Base-by-base conservation (phyloP, 768 basidiomycete species). In the Guyanaporus albipodus region DNA sequence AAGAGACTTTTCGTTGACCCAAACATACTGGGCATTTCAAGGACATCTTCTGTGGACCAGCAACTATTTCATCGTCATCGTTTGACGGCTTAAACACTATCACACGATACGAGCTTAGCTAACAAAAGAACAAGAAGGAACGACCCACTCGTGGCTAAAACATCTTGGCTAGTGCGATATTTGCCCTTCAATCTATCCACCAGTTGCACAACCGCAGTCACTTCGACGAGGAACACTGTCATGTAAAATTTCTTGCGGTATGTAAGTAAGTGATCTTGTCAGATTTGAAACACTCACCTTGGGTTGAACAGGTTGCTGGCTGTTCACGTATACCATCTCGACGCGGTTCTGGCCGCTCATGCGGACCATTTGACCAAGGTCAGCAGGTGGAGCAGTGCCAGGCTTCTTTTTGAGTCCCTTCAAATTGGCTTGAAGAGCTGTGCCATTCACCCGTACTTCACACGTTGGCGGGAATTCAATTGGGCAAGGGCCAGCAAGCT, bases 391-490 rank as follows among this genome's bases (percentile, higher is more conserved):
- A 1, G 91, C 89, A 34, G 90, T 94, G 4, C 92, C 92, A 23
- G 91, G 87, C 57, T 89, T 93, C 74, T 96, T 96, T 76, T 96
- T 96, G 62, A 95, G 69, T 5, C 93, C 93, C 64, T 91, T 91
- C 52, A 92, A 66, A 63, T 85, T 93, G 29, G 85, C 89, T 17
- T 71, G 71, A 24, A 95, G 69, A 44, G 79, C 74, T 3, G 72
- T 72, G 44, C 70, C 74, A 65, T 96, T 95, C 31, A 94, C 80
- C 60, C 90, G 85, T 41, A 94, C 85, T 78, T 96, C 92, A 61
- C 88, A 92, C 8, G 88, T 88, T 8, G 85, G 82, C 19, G 92
- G 92, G 56, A 95, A 96, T 72, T 96, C 92, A 38, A 95, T 80
- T 4, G 80, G 87, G 60, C 87, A 89, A 15, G 80, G 79, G 15